phyloP scores from a whole-genome alignment of 495 filamentous ascomycete genomes.

The Penicillium cinerascens region DNA sequence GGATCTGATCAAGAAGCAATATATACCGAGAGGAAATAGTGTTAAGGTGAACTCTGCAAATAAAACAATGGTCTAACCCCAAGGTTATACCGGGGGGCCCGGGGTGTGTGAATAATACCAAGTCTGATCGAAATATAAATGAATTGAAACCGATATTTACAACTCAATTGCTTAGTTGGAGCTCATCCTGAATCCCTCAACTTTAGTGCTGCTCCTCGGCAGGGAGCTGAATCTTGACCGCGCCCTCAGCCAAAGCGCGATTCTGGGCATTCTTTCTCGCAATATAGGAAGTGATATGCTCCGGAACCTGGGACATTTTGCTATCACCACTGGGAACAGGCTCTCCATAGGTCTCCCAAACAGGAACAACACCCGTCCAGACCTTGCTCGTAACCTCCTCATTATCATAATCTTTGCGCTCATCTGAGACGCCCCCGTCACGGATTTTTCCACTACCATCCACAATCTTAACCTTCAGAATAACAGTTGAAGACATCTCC shows the following conservation, averaged over 20 bases:
- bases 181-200: background rate
- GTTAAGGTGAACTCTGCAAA: background rate
- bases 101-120: too few species aligned
- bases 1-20: slow-evolving; percentile 33
- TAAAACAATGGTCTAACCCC: background rate
- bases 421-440: slow-evolving; percentile 65
- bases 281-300: slow-evolving; percentile 59
- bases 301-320: slow-evolving; percentile 55
- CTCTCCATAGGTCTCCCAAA: slow-evolving; percentile 61
- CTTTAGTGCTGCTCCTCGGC: slow-evolving; percentile 37
- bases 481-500: slow-evolving; percentile 74
- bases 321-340: slow-evolving; percentile 67
- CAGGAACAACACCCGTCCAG: slow-evolving; percentile 85
- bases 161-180: too few species aligned
- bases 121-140: background rate
- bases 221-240: slow-evolving; percentile 31
- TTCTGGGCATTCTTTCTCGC: slow-evolving; percentile 51
- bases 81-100: too few species aligned
- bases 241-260: slow-evolving; percentile 50
- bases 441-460: slow-evolving; percentile 79
- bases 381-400: slow-evolving; percentile 56
- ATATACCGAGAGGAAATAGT: background rate
- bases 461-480: slow-evolving; percentile 66
- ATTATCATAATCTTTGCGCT: slow-evolving; percentile 62
- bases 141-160: background rate